Conservation (phyloP, 495 filamentous ascomycete species). For the Chaetomium cochliodes region DNA sequence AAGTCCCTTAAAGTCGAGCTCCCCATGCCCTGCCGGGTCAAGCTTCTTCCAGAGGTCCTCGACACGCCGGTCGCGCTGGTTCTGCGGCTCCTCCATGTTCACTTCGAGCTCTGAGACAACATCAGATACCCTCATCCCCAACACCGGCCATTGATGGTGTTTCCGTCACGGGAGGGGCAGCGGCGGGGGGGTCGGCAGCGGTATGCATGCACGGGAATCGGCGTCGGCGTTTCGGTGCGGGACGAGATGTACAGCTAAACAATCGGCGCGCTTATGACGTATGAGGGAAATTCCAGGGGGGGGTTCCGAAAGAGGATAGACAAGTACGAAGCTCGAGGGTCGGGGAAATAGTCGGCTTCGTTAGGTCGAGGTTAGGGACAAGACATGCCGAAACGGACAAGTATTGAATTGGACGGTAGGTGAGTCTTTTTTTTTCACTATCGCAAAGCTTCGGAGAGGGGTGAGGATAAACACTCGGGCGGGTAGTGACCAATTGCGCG, state of each 20-base stretch:
- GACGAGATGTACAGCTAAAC: background rate
- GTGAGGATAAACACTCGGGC: slow-evolving; percentile 9
- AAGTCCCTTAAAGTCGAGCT: slow-evolving; percentile 77
- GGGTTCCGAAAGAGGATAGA: background rate
- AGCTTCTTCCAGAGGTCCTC: slow-evolving; percentile 77
- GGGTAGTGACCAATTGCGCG: slow-evolving; percentile 23
- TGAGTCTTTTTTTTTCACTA: background rate
- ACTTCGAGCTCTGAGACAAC: slow-evolving; percentile 43
- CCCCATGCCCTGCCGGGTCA: slow-evolving; percentile 70
- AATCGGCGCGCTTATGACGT: slow-evolving; percentile 25
- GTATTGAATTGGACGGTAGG: background rate
- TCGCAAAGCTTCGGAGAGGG: slow-evolving; percentile 18
- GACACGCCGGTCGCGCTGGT: slow-evolving; percentile 71
- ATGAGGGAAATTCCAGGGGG: slow-evolving; percentile 28
- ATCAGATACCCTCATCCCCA: slow-evolving; percentile 45
- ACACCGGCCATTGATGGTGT: slow-evolving; percentile 36
- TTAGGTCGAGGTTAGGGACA: slow-evolving; percentile 10
- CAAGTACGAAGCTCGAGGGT: slow-evolving; percentile 16
- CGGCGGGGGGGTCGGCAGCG: background rate
- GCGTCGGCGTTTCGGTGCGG: slow-evolving; percentile 10
- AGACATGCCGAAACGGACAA: slow-evolving; percentile 15
- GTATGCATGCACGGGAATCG: slow-evolving; percentile 5
- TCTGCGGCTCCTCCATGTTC: slow-evolving; percentile 61
- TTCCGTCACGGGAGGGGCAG: slow-evolving; percentile 2
- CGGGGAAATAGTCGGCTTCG: background rate